phyloP scores from a whole-genome alignment of 108 stramenopile genomes.

The Nitzschia sp. region DNA sequence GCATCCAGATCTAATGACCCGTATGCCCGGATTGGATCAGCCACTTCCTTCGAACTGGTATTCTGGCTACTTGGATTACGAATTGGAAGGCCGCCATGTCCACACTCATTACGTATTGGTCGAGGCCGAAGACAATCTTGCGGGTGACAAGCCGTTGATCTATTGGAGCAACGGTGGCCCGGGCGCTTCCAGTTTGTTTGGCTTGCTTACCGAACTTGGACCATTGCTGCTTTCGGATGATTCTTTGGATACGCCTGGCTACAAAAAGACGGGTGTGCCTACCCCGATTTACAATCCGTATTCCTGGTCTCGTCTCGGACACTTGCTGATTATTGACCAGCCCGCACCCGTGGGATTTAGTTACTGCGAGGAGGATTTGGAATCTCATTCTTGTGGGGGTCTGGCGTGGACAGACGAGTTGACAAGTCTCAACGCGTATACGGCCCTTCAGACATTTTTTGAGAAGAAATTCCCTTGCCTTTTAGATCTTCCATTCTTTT shows the following conservation, averaged over 20 bases:
- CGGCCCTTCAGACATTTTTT: constrained; percentile 63
- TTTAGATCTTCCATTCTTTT: constrained; percentile 43
- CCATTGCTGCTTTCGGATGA: constrained; percentile 59
- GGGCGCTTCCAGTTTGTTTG: constrained; percentile 72
- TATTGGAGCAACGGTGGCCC: constrained; percentile 88
- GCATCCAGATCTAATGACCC: constrained; percentile 40
- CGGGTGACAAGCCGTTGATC: constrained; percentile 55
- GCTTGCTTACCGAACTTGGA: constrained; percentile 69
- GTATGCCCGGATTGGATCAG: constrained; percentile 50
- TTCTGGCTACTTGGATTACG: constrained; percentile 53
- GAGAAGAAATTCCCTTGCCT: constrained; percentile 64
- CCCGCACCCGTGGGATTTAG: constrained; percentile 83
- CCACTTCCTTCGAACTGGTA: constrained; percentile 58
- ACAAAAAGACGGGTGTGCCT: constrained; percentile 59
- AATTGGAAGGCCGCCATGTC: constrained; percentile 41
- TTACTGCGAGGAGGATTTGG: constrained; percentile 58
- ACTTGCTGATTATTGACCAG: constrained; percentile 71
- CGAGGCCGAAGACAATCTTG: constrained; percentile 45
- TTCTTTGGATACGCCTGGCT: constrained; percentile 43
- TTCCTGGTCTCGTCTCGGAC: constrained; percentile 61
- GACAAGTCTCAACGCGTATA: constrained; percentile 52
- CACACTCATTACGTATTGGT: constrained; percentile 66
- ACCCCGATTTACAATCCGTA: constrained; percentile 63
- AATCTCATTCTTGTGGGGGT: constrained; percentile 45
- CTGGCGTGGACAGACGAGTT: constrained; percentile 71